Conservation (phyloP, 2,329 filamentous ascomycete species). For the Neonectria magnoliae region DNA sequence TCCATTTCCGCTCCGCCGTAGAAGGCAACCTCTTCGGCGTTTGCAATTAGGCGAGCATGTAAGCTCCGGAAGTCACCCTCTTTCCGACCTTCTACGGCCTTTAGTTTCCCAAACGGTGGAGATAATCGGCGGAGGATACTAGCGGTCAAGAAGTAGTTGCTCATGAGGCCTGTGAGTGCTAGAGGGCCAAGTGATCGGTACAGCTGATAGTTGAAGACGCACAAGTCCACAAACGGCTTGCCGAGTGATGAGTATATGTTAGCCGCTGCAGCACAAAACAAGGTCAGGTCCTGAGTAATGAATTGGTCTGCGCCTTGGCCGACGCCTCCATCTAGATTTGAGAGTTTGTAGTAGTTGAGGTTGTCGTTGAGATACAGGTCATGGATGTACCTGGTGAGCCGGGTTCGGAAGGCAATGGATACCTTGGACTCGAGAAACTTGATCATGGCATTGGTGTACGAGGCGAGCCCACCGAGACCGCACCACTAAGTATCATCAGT, state of each 20-base stretch:
- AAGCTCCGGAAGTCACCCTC: constrained; percentile 95
- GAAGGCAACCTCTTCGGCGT: constrained; percentile 97
- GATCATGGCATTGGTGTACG: constrained; percentile 99
- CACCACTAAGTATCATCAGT: constrained; percentile 71
- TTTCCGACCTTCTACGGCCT: constrained; percentile 92
- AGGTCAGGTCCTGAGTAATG: constrained; percentile 94
- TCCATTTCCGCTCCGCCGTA: constrained; percentile 97
- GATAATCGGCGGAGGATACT: constrained; percentile 88
- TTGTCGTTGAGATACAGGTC: constrained; percentile 96
- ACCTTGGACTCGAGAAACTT: constrained; percentile 98
- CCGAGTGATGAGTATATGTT: constrained; percentile 94
- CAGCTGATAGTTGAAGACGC: constrained; percentile 98
- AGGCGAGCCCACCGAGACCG: constrained; percentile 89
- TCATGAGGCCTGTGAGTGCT: constrained; percentile 84
- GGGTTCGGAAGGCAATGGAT: constrained; percentile 95
- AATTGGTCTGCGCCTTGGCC: constrained; percentile 95
- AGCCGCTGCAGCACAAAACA: constrained; percentile 93
- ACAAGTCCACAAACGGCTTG: constrained; percentile 97
- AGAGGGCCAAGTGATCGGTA: constrained; percentile 91
- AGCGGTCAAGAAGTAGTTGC: constrained; percentile 94
- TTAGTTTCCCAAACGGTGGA: constrained; percentile 95
- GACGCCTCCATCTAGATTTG: constrained; percentile 91
- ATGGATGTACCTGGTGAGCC: constrained; percentile 95
- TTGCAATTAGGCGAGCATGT: constrained; percentile 92
- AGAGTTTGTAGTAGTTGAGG: constrained; percentile 94